These are phyloP conservation scores for Corniculantispora saksenae DNA, from an alignment of 2,329 filamentous ascomycete genomes.

Conservation along the genomic window DNA sequence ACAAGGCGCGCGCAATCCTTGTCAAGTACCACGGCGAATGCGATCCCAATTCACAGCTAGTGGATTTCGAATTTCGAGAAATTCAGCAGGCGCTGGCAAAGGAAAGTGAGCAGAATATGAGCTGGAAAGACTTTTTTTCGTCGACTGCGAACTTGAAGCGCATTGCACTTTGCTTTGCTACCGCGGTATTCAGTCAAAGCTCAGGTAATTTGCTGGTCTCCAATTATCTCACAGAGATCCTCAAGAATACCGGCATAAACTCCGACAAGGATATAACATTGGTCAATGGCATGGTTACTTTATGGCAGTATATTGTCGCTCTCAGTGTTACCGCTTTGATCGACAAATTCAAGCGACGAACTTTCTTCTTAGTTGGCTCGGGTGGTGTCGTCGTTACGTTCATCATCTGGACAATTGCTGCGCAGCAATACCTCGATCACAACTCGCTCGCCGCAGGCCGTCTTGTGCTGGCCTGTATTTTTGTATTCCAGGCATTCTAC, in stretches of 20 bases:
- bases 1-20: constrained; percentile 52
- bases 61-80: constrained; percentile 50
- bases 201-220: constrained; percentile 45
- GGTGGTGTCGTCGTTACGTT: constrained; percentile 41
- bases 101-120: constrained; percentile 45
- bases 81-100: constrained; percentile 48
- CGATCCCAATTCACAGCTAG: constrained; percentile 44
- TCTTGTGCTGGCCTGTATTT: constrained; percentile 43
- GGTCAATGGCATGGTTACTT: constrained; percentile 42
- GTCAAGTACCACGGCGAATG: constrained; percentile 54
- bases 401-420: constrained; percentile 41
- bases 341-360: constrained; percentile 38
- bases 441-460: constrained; percentile 34
- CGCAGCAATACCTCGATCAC: constrained; percentile 38
- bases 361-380: constrained; percentile 41
- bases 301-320: constrained; percentile 46
- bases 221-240: constrained; percentile 42
- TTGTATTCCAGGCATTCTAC: constrained; percentile 44
- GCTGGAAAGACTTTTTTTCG: constrained; percentile 44
- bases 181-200: constrained; percentile 42
- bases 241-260: constrained; percentile 41
- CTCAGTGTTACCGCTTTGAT: constrained; percentile 39
- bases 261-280: constrained; percentile 41
- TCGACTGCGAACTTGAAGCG: constrained; percentile 41
- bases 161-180: constrained; percentile 41